Conservation (phyloP, 805 yeast genomes). For the Starmerella vaccinii region DNA sequence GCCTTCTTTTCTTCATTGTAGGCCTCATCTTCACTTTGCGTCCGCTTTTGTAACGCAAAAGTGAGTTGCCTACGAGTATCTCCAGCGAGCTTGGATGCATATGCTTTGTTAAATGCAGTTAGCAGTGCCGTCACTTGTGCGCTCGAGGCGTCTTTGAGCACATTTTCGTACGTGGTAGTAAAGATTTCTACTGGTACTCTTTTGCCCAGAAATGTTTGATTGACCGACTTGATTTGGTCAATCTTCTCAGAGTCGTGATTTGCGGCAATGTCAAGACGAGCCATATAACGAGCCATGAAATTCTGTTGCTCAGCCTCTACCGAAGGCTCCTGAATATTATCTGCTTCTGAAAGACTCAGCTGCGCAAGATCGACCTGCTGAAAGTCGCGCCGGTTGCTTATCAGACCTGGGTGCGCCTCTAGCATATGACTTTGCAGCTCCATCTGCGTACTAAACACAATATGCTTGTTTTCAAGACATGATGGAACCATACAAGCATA, state of each 20-base stretch:
- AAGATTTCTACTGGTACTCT: constrained; percentile 23
- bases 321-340: background rate
- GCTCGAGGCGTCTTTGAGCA: constrained; percentile 10
- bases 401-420: constrained; percentile 60
- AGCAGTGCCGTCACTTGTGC: constrained; percentile 23
- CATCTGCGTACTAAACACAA: constrained; percentile 77
- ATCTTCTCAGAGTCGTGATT: constrained; percentile 28
- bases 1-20: background rate
- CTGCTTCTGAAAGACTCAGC: constrained; percentile 1
- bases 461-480: constrained; percentile 83
- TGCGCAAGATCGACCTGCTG: constrained; percentile 6
- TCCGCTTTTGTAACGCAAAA: constrained; percentile 8
- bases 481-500: constrained; percentile 63
- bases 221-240: constrained; percentile 21
- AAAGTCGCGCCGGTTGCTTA: constrained; percentile 34
- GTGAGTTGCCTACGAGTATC: constrained; percentile 1
- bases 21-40: constrained; percentile 9
- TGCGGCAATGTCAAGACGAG: constrained; percentile 27
- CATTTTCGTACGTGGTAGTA: constrained; percentile 21
- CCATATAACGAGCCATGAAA: constrained; percentile 14
- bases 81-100: background rate
- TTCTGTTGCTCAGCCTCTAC: background rate
- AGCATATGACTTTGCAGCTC: constrained; percentile 84
- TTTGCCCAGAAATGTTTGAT: constrained; percentile 19
- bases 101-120: constrained; percentile 14